Base-by-base conservation (phyloP, 331 rosid genomes). In the Malus hybrid region DNA sequence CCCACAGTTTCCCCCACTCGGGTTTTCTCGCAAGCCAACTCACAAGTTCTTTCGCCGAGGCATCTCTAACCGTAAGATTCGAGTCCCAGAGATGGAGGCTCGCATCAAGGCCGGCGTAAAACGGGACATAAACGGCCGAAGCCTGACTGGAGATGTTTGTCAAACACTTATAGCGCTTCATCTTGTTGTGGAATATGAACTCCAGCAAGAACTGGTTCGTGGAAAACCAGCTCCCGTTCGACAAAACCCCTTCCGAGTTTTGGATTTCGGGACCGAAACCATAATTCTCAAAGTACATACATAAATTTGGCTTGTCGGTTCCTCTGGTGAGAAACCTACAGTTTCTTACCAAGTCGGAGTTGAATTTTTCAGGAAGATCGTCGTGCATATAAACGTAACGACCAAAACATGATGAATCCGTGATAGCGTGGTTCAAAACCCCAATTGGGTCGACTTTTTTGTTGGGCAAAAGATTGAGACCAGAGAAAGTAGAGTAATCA, bases 171-270 rank as follows among this genome's bases (percentile, higher is more conserved):
- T 91, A 90, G 7, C 27, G 76, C 22, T 18, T 91, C 91, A 93
- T 90, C 80, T 79, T 88, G 81, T 82, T 82, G 70, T 93, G 98
- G 72, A 93, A 93, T 63, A 93, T 93, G 2, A 93, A 82, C 61
- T 93, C 98, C 27, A 93, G 32, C 73, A 82, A n/a, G 75, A 91
- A 91, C 76, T 91, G 98, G 75, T 93, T 91, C 2, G 98, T 93
- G 55, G 75, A 84, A 81, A 83, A 87, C 91, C 96, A 93, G 66
- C 78, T 83, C n/a, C 27, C 10, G 71, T 81, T 81, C 4, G 81
- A 64, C 33, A 90, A 72, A 81, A 84, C 65, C 4, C 79, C 86
- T 39, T 32, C 65, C 62, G 88, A 28, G 52, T 86, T 64, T 1
- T 67, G 28, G 36, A 89, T 78, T 24, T 39, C 29, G 1, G 93